Base-by-base conservation (phyloP, 2,329 filamentous ascomycete genomes). In the Microcera coccophila region DNA sequence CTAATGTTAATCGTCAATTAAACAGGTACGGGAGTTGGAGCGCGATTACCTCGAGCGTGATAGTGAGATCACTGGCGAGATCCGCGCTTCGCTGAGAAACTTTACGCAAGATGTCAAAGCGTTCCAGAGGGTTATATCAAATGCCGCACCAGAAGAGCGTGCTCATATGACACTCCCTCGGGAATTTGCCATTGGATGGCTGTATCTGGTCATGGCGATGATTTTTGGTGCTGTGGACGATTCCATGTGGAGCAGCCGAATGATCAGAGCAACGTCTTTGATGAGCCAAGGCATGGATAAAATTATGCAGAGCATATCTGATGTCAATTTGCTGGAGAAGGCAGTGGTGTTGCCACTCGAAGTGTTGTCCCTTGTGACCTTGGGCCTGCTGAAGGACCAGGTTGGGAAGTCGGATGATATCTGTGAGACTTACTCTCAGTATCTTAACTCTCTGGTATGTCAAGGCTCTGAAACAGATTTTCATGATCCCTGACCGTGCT, bases 331-430 rank as follows among this genome's bases (percentile, higher is more conserved):
- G 2, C 39, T 69, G 5, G 60, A 65, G 5, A 62, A 60, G 32
- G 62, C 65, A 7, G 62, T 65, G 16, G 50, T 75, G 18, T 48
- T 69, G 22, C 73, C 72, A 1, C 58, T 68, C 29, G 72, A 74
- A 16, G 44, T 75, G 3, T 47, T 71, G 19, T 67, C 68, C 1
- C 52, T 75, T 15, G 52, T 73, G 10, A 61, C 60, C 9, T 47
- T 67, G 28, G 62, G 61, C 12, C 56, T 75, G 22, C 45, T 73
- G 2, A 56, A 63, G 33, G 69, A 74, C 31, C 54, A 61, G 16
- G 66, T 65, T 1, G 63, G 61, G 4, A 62, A 60, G 34, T 61
- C 62, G 22, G 61, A 67, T 3, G 64, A 67, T 20, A 65, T 74
- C 14, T 63, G 57, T 28, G 62, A 66, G 17, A 70, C 65, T 0